These are phyloP conservation scores for Tribonema minus DNA, from an alignment of 108 stramenopile genomes.

Conservation along the genomic window DNA sequence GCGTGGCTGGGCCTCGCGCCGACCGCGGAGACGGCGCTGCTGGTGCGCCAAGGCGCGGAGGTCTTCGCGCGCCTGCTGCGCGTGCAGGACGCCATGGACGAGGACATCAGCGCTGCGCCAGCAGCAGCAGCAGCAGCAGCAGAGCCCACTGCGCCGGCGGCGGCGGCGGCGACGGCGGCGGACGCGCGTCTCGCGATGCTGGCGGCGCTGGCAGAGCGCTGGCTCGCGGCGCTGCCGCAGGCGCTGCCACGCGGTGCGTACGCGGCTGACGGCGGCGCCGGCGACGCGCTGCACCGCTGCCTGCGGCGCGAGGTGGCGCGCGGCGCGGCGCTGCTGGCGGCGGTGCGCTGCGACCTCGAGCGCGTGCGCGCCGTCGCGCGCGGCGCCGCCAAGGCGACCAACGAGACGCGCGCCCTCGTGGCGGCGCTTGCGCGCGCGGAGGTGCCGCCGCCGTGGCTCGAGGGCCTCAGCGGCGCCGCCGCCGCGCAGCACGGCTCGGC, in stretches of 20 bases:
- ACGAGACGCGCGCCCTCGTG: slow-evolving; percentile 37
- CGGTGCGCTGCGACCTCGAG: slow-evolving; percentile 30
- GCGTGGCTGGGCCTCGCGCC: slow-evolving; percentile 46
- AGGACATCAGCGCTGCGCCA: slow-evolving; percentile 23
- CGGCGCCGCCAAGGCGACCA: slow-evolving; percentile 44
- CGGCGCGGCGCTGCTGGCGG: slow-evolving; percentile 18
- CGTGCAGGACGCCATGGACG: slow-evolving; percentile 25
- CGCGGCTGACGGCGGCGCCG: slow-evolving; percentile 3
- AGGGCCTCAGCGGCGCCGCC: slow-evolving; percentile 15
- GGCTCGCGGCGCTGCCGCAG: slow-evolving; percentile 31
- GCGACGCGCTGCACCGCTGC: slow-evolving; percentile 37
- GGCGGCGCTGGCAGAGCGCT: slow-evolving; percentile 11
- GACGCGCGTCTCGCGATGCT: not conserved
- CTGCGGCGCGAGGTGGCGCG: slow-evolving; percentile 36
- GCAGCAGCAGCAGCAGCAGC: slow-evolving; percentile 12
- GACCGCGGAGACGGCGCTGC: slow-evolving; percentile 43
- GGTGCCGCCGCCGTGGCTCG: slow-evolving; percentile 43
- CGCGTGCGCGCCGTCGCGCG: slow-evolving; percentile 20
- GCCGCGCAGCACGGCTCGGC: too few species aligned
- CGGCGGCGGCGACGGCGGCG: not conserved
- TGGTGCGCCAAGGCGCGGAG: not conserved
- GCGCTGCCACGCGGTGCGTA: not conserved
- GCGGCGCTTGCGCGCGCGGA: slow-evolving; percentile 11
- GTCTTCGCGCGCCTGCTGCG: not conserved
- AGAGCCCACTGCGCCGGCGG: not conserved